Percentiles rank a stretch among this genome's conserved stretches.
These are phyloP conservation scores for Allium fistulosum DNA, from an alignment of 106 monocot species.

Conservation along the genomic window DNA sequence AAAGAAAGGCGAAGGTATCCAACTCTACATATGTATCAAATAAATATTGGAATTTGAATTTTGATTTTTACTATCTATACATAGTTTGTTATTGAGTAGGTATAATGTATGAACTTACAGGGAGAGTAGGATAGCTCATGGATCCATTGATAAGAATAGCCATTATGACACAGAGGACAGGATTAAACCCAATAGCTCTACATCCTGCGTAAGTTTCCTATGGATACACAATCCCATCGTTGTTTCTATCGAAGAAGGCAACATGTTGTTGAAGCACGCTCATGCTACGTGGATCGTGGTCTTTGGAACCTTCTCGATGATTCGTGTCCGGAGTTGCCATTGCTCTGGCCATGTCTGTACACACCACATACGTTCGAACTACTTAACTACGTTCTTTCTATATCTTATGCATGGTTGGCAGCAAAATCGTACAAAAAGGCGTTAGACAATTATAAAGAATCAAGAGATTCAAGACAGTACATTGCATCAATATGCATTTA, in stretches of 20 bases:
- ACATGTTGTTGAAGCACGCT: constrained; percentile 47
- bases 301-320: constrained; percentile 28
- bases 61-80: neutral
- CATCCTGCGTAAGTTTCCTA: constrained; percentile 81
- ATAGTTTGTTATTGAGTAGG: neutral
- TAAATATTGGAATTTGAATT: no score
- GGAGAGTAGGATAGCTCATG: constrained; percentile 62
- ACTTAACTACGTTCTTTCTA: no score
- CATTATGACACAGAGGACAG: constrained; percentile 43
- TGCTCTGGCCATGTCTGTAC: constrained; percentile 25
- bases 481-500: no score
- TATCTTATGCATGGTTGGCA: no score
- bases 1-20: constrained; percentile 54
- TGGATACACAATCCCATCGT: constrained; percentile 76
- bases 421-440: neutral
- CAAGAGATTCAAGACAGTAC: no score
- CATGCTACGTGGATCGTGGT: neutral
- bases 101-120: constrained; percentile 27
- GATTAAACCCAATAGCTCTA: constrained; percentile 70
- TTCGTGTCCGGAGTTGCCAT: constrained; percentile 50
- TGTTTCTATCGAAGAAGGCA: constrained; percentile 71
- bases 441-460: neutral
- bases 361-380: no score
- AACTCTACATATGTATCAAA: constrained; percentile 15
- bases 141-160: constrained; percentile 42